Evolutionary conservation across 1,284 basidiomycete species (phyloP), one percentile per base, ranked within the genome.

Genomic region (Austroboletus rostrupii): DNA sequence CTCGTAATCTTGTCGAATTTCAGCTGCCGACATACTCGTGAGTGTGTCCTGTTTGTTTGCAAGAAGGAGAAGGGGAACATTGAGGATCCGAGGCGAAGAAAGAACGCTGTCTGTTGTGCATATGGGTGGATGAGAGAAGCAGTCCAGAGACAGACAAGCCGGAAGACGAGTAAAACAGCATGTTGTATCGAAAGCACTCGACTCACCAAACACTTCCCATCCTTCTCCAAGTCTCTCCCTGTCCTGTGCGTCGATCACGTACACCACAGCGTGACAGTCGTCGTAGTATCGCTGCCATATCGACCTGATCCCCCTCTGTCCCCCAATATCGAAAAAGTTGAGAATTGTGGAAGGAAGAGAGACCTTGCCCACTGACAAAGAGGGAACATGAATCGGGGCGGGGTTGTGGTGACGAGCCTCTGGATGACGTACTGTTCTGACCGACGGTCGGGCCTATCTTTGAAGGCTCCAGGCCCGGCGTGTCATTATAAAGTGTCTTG

Each of bases 221-320:
- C 90, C 90, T 72, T 96, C 93, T 49, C 85, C 81, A 39, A 97
- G 70, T 35, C 92, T 74, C 60, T 90, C 90, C 45, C 86, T 76
- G 72, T 97, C 93, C 50, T 87, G 81, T 5, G 92, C 92, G 65
- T 97, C 93, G 45, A 97, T 83, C 45, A 96, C 88, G 61, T 90
- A 96, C 28, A 89, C 90, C 40, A 97, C 90, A 10, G 92, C 92
- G 66, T 97, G 93, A 59, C 92, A 95, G 65, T 96, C 91, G 52
- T 92, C 88, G 64, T 95, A 97, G 70, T 97, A 97, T 58, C 83
- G 81, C 47, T 87, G 83, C 93, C 93, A 97, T 55, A 97, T 94
- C 26, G 83, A 87, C 19, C 93, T 80, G 43, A 97, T 94, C 26
- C 93, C 92, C 1, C 87, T 75, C 66, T 97, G 94, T 0, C 93